Conservation (phyloP, 225 moss, liverwort and hornwort species). For the Anthoceros angustus region DNA sequence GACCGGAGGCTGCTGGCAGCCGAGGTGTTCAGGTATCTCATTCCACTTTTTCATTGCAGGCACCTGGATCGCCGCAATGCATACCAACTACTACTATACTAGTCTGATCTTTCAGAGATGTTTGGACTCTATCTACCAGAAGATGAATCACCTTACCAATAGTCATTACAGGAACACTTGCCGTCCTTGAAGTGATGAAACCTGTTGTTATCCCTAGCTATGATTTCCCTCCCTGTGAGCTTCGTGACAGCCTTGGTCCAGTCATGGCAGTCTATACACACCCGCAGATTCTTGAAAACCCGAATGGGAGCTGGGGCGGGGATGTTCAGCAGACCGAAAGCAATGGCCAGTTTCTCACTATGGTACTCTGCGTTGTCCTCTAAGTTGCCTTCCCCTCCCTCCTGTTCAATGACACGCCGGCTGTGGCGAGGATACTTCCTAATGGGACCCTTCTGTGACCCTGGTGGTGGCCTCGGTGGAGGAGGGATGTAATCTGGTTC, state of each 20-base stretch:
- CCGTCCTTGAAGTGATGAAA: constrained; percentile 4
- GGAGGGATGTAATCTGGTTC: background rate
- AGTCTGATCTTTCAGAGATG: too few relatives aligned
- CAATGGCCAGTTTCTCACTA: constrained; percentile 1
- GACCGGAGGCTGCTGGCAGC: too few relatives aligned
- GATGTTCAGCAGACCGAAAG: background rate
- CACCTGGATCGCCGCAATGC: too few relatives aligned
- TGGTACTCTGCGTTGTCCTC: background rate
- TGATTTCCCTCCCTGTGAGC: background rate
- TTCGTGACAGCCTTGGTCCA: background rate
- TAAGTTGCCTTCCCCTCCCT: background rate
- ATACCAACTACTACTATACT: too few relatives aligned
- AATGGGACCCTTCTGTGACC: background rate
- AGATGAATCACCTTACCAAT: background rate
- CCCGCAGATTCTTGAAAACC: background rate
- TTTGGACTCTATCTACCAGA: too few relatives aligned
- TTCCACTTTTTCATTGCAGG: too few relatives aligned
- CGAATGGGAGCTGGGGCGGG: background rate
- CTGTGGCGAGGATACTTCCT: background rate
- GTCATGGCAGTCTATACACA: background rate
- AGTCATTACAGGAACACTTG: background rate
- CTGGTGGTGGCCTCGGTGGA: background rate
- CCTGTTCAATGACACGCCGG: background rate
- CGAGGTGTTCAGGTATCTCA: too few relatives aligned
- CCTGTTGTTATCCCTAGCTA: background rate